Base-by-base conservation (phyloP, 2,329 filamentous ascomycete species). In the Leptographium wingfieldii region DNA sequence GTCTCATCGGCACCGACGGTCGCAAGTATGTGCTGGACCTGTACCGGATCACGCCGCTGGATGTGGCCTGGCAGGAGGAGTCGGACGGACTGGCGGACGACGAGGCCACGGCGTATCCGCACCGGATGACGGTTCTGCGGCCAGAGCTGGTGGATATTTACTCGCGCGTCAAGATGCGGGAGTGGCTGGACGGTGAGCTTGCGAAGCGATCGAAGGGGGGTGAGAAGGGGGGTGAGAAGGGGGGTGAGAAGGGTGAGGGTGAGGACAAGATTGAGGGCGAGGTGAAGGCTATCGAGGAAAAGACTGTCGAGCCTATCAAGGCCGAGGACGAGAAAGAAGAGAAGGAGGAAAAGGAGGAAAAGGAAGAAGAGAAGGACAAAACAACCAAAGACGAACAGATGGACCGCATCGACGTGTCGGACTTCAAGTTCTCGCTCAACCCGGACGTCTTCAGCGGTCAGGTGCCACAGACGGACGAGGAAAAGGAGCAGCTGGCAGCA, bases 21-120 rank as follows among this genome's bases (percentile, higher is more conserved):
- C 84, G 94, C 67, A 96, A 96, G 72, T 99, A 99, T 70, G 90
- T 96, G n/a, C 82, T 99, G 57, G 94, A 99, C 68, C 77, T 99
- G 58, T 99, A 99, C 77, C 85, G 94, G 61, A 87, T 97, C 64
- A 95, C 94, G 3, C 94, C 94, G 6, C 76, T 97, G 60, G 94
- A 99, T 72, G 85, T 96, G 60, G 74, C 80, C 27, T 99, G 95
- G 92, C 80, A 96, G 66, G 92, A 99, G 66, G 86, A 92, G 70
- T 79, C 83, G 66, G 78, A 76, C 19, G 43, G 35, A 22, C 57
- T 49, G 49, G 72, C 73, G 59, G 76, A 79, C 9, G 59, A 48
- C 63, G 70, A 76, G 59, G 33, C 33, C 33, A 74, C 76, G 58
- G 77, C 81, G 61, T 99, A 99, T 69, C 94, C 94, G 54, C 94